A percentile compares a stretch with the other conserved stretches of the same genome.
Evolutionary conservation across 352 stramenopile genomes (phyloP).

Genomic region (Phytophthora meadii): DNA sequence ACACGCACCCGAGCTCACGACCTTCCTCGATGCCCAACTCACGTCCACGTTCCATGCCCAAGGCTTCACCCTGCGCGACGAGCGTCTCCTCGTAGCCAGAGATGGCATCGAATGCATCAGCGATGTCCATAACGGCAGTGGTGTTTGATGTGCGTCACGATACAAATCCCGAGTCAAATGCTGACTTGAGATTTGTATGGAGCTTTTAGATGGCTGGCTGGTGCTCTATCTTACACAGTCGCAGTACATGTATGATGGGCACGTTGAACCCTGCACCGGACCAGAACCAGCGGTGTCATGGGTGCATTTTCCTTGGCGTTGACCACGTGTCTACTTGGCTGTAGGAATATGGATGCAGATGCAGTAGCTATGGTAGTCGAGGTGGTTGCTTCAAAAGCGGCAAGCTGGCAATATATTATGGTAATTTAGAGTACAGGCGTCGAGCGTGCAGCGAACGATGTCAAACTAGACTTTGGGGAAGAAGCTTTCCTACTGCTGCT

Average conservation of each 20-base stretch:
- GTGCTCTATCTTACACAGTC: constrained; percentile 17
- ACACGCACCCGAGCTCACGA: constrained; percentile 67
- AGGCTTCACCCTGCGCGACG: constrained; percentile 69
- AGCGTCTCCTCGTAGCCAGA: constrained; percentile 73
- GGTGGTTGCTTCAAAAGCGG: constrained; percentile 3
- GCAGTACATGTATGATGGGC: neutral
- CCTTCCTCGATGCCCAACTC: constrained; percentile 78
- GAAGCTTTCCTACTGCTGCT: constrained; percentile 1
- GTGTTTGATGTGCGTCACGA: neutral
- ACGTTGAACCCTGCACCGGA: no score
- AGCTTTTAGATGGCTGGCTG: constrained; percentile 6
- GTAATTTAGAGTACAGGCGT: constrained; percentile 34
- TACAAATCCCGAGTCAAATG: constrained; percentile 17
- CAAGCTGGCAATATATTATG: constrained; percentile 31
- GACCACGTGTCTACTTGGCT: no score
- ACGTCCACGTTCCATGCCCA: constrained; percentile 61
- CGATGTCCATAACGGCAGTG: constrained; percentile 59
- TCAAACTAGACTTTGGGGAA: constrained; percentile 1
- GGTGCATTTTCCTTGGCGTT: no score
- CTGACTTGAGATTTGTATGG: constrained; percentile 22
- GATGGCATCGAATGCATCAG: constrained; percentile 79
- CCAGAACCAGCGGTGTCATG: no score
- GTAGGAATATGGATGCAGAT: no score
- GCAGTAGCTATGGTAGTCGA: neutral
- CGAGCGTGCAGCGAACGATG: constrained; percentile 17